A percentile compares a stretch with the other conserved stretches of the same genome.
phyloP scores from a whole-genome alignment of 2,329 filamentous ascomycete species.

The Aspergillus sp. region DNA sequence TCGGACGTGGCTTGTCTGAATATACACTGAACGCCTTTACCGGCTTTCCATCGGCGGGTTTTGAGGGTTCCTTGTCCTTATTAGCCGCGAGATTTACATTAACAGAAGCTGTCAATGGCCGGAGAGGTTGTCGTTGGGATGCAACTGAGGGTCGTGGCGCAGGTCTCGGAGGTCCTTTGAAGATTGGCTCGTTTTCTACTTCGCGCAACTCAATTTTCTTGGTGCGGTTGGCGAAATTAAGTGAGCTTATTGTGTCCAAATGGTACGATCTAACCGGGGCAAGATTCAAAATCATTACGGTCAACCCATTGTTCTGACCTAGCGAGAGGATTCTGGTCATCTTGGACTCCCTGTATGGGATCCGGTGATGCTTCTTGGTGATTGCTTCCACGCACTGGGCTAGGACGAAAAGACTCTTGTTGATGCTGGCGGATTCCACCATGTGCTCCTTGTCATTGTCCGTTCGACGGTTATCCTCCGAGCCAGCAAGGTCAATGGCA shows the following conservation, averaged over 20 bases:
- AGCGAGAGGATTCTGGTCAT: constrained; percentile 93
- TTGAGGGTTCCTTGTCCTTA: constrained; percentile 51
- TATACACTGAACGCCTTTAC: constrained; percentile 85
- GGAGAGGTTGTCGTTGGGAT: constrained; percentile 70
- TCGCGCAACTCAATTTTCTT: constrained; percentile 96
- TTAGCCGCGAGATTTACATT: constrained; percentile 66
- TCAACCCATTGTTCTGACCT: constrained; percentile 92
- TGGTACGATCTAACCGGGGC: constrained; percentile 91
- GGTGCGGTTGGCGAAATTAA: constrained; percentile 92
- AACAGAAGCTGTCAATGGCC: constrained; percentile 72
- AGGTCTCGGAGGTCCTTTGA: constrained; percentile 69
- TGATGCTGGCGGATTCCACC: constrained; percentile 95
- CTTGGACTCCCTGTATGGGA: constrained; percentile 93
- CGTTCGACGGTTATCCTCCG: constrained; percentile 90
- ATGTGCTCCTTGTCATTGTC: constrained; percentile 91
- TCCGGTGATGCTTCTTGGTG: constrained; percentile 69
- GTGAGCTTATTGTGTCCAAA: constrained; percentile 85
- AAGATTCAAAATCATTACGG: constrained; percentile 94
- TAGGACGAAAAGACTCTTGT: constrained; percentile 93
- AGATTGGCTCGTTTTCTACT: constrained; percentile 92
- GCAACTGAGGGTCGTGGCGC: constrained; percentile 39
- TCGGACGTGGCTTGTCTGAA: constrained; percentile 61
- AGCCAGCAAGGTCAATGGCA: constrained; percentile 91
- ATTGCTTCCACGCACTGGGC: constrained; percentile 97
- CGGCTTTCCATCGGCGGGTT: constrained; percentile 65